Conservation (phyloP, 106 monocot genomes). For the Hemerocallis citrina region DNA sequence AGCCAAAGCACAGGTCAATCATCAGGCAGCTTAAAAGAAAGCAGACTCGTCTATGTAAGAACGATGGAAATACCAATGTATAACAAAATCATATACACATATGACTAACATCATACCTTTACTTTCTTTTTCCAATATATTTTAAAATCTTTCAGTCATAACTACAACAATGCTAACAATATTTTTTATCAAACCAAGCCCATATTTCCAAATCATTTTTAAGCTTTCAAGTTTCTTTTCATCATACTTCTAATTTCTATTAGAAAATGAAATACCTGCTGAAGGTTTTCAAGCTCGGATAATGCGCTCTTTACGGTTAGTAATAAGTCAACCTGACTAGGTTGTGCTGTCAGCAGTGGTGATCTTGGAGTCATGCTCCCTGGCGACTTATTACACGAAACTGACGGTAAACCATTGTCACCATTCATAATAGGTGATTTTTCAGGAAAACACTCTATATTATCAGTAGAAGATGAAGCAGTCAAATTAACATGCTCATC, state of each 20-base stretch:
- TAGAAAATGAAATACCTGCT: slow-evolving; percentile 47
- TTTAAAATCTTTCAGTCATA: not conserved
- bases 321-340: slow-evolving; percentile 39
- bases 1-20: too few species aligned
- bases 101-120: not conserved
- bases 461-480: slow-evolving; percentile 11
- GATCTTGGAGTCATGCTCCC: slow-evolving; percentile 67
- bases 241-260: not conserved
- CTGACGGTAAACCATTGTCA: slow-evolving; percentile 9
- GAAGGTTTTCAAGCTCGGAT: slow-evolving; percentile 54
- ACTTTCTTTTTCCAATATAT: not conserved
- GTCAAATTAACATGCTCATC: slow-evolving; percentile 16
- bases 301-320: slow-evolving; percentile 26
- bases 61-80: too few species aligned
- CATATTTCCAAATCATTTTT: not conserved
- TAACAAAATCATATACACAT: not conserved
- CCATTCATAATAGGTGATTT: slow-evolving; percentile 8
- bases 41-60: too few species aligned
- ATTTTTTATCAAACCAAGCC: not conserved
- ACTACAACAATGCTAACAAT: not conserved
- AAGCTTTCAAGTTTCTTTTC: not conserved
- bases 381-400: slow-evolving; percentile 24
- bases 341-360: slow-evolving; percentile 42
- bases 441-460: slow-evolving; percentile 8
- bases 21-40: too few species aligned